Conservation (phyloP, 2,329 filamentous ascomycete species). For the Endoconidiophora laricicola region DNA sequence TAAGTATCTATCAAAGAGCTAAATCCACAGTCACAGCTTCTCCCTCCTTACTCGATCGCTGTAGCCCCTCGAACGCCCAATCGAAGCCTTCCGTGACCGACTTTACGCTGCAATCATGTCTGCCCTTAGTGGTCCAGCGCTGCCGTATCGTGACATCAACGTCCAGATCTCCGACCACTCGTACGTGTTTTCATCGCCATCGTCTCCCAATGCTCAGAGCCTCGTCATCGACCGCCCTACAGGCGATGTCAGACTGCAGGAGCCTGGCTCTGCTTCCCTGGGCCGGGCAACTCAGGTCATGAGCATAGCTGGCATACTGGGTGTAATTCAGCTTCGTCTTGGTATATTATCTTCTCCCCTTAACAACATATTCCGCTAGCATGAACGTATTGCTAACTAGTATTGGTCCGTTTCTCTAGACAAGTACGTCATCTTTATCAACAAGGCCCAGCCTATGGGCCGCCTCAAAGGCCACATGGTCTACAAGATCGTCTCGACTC, state of each 20-base stretch:
- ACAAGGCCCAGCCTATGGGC: conserved; percentile 80
- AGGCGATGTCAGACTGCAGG: conserved; percentile 71
- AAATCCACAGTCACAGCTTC: neutral
- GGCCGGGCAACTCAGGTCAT: conserved; percentile 61
- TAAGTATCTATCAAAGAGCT: neutral
- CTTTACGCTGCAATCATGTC: conserved; percentile 20
- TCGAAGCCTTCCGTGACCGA: neutral
- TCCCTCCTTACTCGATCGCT: neutral
- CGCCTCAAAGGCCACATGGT: conserved; percentile 90
- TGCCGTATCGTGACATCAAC: conserved; percentile 91
- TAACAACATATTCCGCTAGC: neutral
- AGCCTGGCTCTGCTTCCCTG: conserved; percentile 57
- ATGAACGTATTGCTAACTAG: conserved; percentile 1
- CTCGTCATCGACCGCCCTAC: conserved; percentile 83
- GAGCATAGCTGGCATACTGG: conserved; percentile 87
- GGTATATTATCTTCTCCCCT: conserved; percentile 35
- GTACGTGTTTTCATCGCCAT: conserved; percentile 94
- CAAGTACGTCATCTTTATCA: conserved; percentile 95
- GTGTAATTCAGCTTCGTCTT: conserved; percentile 81
- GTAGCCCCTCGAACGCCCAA: neutral
- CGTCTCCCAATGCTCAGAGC: conserved; percentile 73
- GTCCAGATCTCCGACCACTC: conserved; percentile 80
- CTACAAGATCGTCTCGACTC: conserved; percentile 80
- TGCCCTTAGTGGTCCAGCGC: conserved; percentile 22
- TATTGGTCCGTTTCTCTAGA: conserved; percentile 27